Evolutionary conservation across 192 early-diverging fungal species (phyloP), one percentile per base, ranked within the genome.

Genomic region (Haplosporangium gracile): DNA sequence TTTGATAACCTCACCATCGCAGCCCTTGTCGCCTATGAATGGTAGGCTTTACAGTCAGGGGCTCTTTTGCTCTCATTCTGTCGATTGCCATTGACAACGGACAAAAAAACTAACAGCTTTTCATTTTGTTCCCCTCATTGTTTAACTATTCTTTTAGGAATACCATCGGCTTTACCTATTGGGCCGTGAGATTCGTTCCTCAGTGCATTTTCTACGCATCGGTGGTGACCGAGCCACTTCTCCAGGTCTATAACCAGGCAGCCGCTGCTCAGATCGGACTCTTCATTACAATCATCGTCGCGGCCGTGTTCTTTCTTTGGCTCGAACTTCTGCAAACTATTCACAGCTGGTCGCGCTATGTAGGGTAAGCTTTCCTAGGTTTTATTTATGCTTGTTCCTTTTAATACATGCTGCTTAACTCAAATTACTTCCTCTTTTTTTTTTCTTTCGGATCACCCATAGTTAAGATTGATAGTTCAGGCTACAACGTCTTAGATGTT

Each of bases 1-100:
- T 81, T 81, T 60, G 80, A 81, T 22, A 81, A 81, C 68, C 80
- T 74, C 5, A 72, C 80, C 7, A 76, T 81, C 20, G 29, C 73
- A 18, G 80, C 80, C 4, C 39, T 81, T 45, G 72, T 81, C 2
- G 49, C 73, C 18, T 81, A 81, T 69, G 76, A 81, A 32, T 81
- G 74, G 79, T 75, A 75, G 74, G 53, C 5, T 32, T 29, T 18
- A 36, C 5, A 32, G 36, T 38, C 13, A 1, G 1, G 1, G 45
- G 7, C n/a, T 40, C 9, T 68, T 68, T 68, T 40, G 38, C 20
- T 7, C 43, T 40, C 8, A 40, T 45, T 9, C 11, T 36, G 7
- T 3, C 40, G 18, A 40, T 40, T 43, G 24, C 43, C 18, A 4
- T 45, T 71, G 26, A 10, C 22, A 10, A 4, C 40, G 7, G 38